Conservation (phyloP, 352 stramenopile genomes). For the Phytophthora nicotianae region DNA sequence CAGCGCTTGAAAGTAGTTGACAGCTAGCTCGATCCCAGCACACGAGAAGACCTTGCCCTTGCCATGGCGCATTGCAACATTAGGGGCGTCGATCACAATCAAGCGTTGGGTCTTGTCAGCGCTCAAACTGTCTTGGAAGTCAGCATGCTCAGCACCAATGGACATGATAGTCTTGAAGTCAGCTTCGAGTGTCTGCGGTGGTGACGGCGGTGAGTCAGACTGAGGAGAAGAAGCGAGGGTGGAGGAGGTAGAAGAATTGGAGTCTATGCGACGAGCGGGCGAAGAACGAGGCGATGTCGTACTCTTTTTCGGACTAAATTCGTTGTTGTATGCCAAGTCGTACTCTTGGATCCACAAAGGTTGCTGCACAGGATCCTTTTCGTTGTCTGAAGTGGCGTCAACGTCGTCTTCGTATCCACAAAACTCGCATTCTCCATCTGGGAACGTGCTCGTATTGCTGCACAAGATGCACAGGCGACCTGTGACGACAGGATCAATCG, state of each 20-base stretch:
- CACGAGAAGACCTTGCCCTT: constrained; percentile 80
- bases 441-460: constrained; percentile 45
- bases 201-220: constrained; percentile 4
- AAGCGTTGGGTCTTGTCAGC: constrained; percentile 37
- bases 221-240: constrained; percentile 10
- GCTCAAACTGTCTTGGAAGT: constrained; percentile 28
- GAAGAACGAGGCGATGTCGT: background rate
- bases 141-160: constrained; percentile 41
- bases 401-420: constrained; percentile 46
- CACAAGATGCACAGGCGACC: constrained; percentile 40
- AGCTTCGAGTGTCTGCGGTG: constrained; percentile 12
- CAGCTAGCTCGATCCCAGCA: constrained; percentile 68
- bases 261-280: background rate
- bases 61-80: constrained; percentile 85
- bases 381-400: constrained; percentile 19
- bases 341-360: constrained; percentile 19
- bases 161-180: constrained; percentile 54
- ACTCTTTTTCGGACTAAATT: constrained; percentile 8
- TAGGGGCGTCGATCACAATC: constrained; percentile 73
- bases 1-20: constrained; percentile 70
- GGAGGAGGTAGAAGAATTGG: background rate
- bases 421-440: constrained; percentile 40
- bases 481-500: constrained; percentile 14
- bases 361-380: constrained; percentile 3
- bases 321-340: constrained; percentile 15